These are phyloP conservation scores for Porogramme epimiltina DNA, from an alignment of 1,284 basidiomycete genomes.

Conservation along the genomic window DNA sequence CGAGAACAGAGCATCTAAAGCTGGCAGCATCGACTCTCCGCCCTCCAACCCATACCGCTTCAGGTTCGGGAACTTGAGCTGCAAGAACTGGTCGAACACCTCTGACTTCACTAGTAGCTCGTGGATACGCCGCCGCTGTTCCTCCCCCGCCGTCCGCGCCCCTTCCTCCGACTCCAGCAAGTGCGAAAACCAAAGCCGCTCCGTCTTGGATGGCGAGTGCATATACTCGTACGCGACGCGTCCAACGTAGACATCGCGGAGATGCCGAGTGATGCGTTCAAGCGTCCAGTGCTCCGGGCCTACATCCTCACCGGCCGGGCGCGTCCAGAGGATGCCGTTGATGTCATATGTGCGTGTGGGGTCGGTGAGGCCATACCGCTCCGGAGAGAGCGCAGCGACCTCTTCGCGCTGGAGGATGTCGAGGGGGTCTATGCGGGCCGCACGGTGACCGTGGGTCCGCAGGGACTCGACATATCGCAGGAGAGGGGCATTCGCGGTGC, in stretches of 20 bases:
- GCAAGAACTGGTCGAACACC: conserved; percentile 81
- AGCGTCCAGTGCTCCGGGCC: conserved; percentile 67
- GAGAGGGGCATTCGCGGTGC: conserved; percentile 74
- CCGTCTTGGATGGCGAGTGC: conserved; percentile 81
- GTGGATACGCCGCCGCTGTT: conserved; percentile 61
- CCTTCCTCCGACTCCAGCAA: conserved; percentile 69
- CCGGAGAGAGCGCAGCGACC: conserved; percentile 79
- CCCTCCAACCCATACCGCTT: conserved; percentile 88
- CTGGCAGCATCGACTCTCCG: conserved; percentile 88
- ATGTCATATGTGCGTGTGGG: conserved; percentile 62
- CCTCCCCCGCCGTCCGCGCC: conserved; percentile 30
- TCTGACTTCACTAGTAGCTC: conserved; percentile 74
- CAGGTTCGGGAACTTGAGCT: conserved; percentile 81
- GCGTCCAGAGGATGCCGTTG: conserved; percentile 80
- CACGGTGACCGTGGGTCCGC: conserved; percentile 78
- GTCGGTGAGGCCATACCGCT: conserved; percentile 74
- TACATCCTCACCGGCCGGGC: conserved; percentile 45
- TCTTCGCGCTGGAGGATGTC: conserved; percentile 85
- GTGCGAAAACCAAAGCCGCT: conserved; percentile 85
- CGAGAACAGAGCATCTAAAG: conserved; percentile 75
- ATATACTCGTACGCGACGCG: conserved; percentile 90
- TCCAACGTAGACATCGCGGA: conserved; percentile 77
- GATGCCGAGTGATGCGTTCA: conserved; percentile 67
- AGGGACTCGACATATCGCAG: conserved; percentile 88
- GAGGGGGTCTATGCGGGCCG: conserved; percentile 83